Conservation (phyloP, 208 protist genomes). For the Willaertia magna region DNA sequence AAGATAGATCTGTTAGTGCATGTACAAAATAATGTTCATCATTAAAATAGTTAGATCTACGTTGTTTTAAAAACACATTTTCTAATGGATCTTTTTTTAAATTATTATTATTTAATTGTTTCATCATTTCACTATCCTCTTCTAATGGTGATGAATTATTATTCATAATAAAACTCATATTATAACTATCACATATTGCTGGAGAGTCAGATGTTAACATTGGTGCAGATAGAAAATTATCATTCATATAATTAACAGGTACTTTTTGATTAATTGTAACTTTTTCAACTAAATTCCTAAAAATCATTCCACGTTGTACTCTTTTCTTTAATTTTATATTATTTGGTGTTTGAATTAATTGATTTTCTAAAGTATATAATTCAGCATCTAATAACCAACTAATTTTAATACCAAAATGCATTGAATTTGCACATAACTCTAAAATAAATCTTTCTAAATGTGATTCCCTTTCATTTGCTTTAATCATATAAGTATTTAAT, state of each 20-base stretch:
- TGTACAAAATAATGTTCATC: not conserved
- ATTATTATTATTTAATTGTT: not conserved
- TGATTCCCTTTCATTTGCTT: not conserved
- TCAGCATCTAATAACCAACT: slow-evolving; percentile 2
- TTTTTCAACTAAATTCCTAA: not conserved
- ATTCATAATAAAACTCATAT: not conserved
- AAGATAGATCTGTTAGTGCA: not conserved
- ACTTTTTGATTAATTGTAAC: not conserved
- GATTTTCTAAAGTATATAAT: not conserved
- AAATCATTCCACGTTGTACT: not conserved
- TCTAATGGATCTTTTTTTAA: not conserved
- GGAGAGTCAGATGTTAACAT: not conserved
- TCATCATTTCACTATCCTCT: not conserved
- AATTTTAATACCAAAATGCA: not conserved
- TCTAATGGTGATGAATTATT: not conserved
- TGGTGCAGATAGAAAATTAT: not conserved
- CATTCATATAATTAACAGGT: not conserved
- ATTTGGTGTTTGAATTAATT: not conserved
- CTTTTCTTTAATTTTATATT: not conserved
- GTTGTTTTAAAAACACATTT: not conserved
- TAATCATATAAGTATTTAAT: not conserved
- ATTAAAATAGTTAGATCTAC: not conserved
- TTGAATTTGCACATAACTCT: not conserved
- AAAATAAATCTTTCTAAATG: not conserved
- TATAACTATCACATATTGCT: not conserved